Percentiles rank a stretch among this genome's conserved stretches.
These are phyloP conservation scores for Lathyrus sativus DNA, from an alignment of 306 rosid genomes.

Conservation along the genomic window DNA sequence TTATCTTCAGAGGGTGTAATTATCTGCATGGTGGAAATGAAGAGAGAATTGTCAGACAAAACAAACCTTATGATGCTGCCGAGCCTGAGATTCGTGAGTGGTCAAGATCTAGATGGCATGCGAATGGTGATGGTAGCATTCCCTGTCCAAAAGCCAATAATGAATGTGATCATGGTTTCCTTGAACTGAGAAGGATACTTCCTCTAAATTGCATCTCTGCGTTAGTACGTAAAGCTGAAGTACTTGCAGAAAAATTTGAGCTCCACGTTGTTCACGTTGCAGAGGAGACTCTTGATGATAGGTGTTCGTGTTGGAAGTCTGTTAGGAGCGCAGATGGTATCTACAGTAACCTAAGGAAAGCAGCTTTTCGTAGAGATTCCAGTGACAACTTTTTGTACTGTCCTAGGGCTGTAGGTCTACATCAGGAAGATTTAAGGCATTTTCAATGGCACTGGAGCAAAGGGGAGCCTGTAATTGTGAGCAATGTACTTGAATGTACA, in stretches of 20 bases:
- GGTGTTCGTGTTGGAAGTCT: slow-evolving; percentile 54
- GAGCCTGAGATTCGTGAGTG: slow-evolving; percentile 22
- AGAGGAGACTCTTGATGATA: slow-evolving; percentile 30
- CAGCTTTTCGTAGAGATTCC: slow-evolving; percentile 67
- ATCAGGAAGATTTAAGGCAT: slow-evolving; percentile 57
- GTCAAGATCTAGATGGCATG: slow-evolving; percentile 58
- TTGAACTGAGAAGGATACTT: slow-evolving; percentile 64
- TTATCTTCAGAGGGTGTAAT: slow-evolving; percentile 39
- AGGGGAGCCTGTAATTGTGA: slow-evolving; percentile 86
- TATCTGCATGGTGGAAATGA: slow-evolving; percentile 61
- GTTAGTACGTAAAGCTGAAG: slow-evolving; percentile 64
- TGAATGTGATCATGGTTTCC: slow-evolving; percentile 52
- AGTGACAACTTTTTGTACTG: slow-evolving; percentile 67
- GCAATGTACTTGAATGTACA: slow-evolving; percentile 67
- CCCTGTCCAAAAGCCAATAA: slow-evolving; percentile 55
- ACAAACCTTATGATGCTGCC: neutral
- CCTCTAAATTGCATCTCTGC: slow-evolving; percentile 43
- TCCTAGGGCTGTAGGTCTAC: slow-evolving; percentile 59
- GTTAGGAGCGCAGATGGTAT: slow-evolving; percentile 22
- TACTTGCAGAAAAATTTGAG: slow-evolving; percentile 43
- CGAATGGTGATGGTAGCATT: slow-evolving; percentile 62
- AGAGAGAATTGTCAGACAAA: neutral
- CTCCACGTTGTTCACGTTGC: slow-evolving; percentile 39
- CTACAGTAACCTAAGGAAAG: slow-evolving; percentile 47
- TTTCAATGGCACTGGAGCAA: slow-evolving; percentile 83